Evolutionary conservation across 768 basidiomycete species (phyloP).

Genomic region (Lactifluus volemus): DNA sequence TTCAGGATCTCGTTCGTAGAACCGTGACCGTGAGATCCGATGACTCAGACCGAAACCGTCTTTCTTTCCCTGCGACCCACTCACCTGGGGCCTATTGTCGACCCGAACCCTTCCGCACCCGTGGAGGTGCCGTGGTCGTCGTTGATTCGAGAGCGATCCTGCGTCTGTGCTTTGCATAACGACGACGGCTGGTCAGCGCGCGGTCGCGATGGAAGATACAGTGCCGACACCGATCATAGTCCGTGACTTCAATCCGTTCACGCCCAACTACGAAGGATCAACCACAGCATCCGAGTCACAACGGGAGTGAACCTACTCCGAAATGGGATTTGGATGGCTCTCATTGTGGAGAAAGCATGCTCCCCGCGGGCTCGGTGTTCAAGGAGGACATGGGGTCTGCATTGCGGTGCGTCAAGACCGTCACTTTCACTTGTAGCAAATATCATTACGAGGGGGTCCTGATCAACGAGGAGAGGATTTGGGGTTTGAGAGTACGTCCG

Average conservation of each 20-base stretch:
- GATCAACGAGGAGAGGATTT: constrained; percentile 25
- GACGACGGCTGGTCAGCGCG: constrained; percentile 26
- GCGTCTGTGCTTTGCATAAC: constrained; percentile 26
- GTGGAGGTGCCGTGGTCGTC: constrained; percentile 19
- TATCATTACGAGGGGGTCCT: constrained; percentile 23
- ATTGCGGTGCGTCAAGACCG: constrained; percentile 23
- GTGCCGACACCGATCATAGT: constrained; percentile 13
- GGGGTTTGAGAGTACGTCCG: constrained; percentile 22
- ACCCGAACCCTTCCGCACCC: no score
- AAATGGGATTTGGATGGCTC: background rate
- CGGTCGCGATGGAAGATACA: constrained; percentile 14
- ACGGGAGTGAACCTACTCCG: constrained; percentile 1
- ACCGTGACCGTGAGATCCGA: no score
- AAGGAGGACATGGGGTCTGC: constrained; percentile 17
- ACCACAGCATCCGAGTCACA: background rate
- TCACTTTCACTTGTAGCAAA: background rate
- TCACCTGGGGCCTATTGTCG: no score
- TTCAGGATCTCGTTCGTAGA: no score
- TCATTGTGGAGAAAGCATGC: constrained; percentile 4
- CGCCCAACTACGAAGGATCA: background rate
- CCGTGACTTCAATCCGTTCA: constrained; percentile 22
- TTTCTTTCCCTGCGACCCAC: no score
- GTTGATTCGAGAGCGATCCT: constrained; percentile 23
- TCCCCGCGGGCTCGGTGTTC: constrained; percentile 13
- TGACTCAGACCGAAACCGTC: no score